Percentiles rank a stretch among this genome's conserved stretches.
Evolutionary conservation across 768 basidiomycete species (phyloP).

Genomic region (Leccinum broughii): DNA sequence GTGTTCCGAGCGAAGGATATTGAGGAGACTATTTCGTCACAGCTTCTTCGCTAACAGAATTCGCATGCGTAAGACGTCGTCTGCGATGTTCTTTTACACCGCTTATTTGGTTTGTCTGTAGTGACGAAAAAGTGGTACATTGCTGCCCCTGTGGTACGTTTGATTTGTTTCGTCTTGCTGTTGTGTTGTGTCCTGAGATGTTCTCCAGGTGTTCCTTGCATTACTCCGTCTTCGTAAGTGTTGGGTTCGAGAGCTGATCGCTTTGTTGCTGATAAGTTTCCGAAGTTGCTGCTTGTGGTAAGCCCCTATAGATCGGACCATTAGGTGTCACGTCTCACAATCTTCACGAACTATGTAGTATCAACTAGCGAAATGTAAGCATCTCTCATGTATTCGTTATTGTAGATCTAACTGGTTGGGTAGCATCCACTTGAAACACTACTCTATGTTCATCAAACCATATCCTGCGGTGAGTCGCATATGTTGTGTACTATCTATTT

Average conservation of each 20-base stretch:
- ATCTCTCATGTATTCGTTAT: accelerated
- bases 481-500: neutral
- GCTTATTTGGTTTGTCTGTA: conserved; percentile 12
- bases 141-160: conserved; percentile 31
- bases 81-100: neutral
- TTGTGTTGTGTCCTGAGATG: neutral
- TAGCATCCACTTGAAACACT: conserved; percentile 30
- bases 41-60: conserved; percentile 38
- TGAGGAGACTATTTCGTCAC: neutral
- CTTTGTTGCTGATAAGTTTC: conserved; percentile 6
- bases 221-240: conserved; percentile 36
- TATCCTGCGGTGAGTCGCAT: conserved; percentile 28
- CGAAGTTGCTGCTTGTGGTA: conserved; percentile 33
- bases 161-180: neutral
- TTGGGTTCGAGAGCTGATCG: neutral
- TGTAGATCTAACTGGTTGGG: neutral
- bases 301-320: neutral
- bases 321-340: neutral
- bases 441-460: conserved; percentile 32
- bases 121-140: conserved; percentile 36
- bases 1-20: neutral
- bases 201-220: conserved; percentile 29
- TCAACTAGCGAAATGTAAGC: conserved; percentile 35
- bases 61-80: conserved; percentile 29
- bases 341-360: conserved; percentile 15